These are phyloP conservation scores for Chlorociboria aeruginascens DNA, from an alignment of 495 filamentous ascomycete genomes.

Conservation along the genomic window DNA sequence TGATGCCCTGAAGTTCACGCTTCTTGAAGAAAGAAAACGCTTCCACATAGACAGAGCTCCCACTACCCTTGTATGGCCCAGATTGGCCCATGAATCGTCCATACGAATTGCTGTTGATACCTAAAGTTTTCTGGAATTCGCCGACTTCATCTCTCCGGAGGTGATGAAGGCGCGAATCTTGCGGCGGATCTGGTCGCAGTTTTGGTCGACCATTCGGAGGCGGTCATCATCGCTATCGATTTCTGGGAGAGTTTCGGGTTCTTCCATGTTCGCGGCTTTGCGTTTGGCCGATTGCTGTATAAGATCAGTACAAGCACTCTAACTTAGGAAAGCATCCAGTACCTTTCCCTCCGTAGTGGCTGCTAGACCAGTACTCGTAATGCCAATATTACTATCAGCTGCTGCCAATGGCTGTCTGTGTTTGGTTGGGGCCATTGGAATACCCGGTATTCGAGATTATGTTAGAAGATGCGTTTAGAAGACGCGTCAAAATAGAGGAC, in stretches of 20 bases:
- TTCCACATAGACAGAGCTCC: slow-evolving; percentile 8
- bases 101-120: slow-evolving; percentile 21
- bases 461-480: too few relatives aligned
- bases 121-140: slow-evolving; percentile 30
- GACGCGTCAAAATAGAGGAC: too few relatives aligned
- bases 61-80: slow-evolving; percentile 22
- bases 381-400: too few relatives aligned
- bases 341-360: too few relatives aligned
- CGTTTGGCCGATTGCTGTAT: slow-evolving; percentile 21
- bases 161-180: slow-evolving; percentile 33
- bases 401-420: too few relatives aligned
- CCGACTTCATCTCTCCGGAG: slow-evolving; percentile 33
- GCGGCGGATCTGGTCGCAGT: slow-evolving; percentile 28
- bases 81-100: slow-evolving; percentile 26
- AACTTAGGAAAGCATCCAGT: too few relatives aligned
- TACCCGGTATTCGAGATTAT: too few relatives aligned
- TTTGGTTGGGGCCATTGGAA: too few relatives aligned
- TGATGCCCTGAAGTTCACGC: slow-evolving; percentile 25
- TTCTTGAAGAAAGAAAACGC: slow-evolving; percentile 31
- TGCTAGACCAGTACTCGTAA: too few relatives aligned
- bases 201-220: slow-evolving; percentile 16
- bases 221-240: slow-evolving; percentile 14
- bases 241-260: slow-evolving; percentile 7
- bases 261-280: slow-evolving; percentile 21
- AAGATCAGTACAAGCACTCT: too few relatives aligned